Base-by-base conservation (phyloP, 495 filamentous ascomycete genomes). In the Bacidia gigantensis region DNA sequence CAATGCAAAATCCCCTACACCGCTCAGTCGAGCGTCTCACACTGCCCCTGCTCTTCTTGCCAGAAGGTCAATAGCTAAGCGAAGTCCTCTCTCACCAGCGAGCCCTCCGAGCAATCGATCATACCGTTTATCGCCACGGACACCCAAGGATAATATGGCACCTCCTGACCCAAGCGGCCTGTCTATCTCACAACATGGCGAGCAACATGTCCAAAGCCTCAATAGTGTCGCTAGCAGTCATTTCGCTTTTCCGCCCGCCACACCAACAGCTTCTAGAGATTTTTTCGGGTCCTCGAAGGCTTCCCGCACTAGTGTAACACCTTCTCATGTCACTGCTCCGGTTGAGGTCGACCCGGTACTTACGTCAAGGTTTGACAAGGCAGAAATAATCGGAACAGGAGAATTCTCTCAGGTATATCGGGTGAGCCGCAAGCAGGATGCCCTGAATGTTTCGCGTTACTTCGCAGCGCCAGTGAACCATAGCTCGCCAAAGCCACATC, bases 321-420 rank as follows among this genome's bases (percentile, higher is more conserved):
- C 82, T 18, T 72, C 77, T 42, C 67, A 75, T 57, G 67, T 67
- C 17, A 72, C 76, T 60, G 64, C 72, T 44, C 72, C 76, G 26
- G 68, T 79, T 21, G 87, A 92, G 58, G 66, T 87, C 26, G 88
- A 95, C 54, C 72, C 76, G 5, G 72, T 69, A 26, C 64, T 95
- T 43, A 78, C 75, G 7, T 70, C 76, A 1, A 77, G 83, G 35
- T 98, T 98, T 61, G 78, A 80, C 20, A 81, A 78, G 42, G 80
- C 87, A 10, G 82, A 88, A 50, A 65, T 82, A 14, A 73, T 89
- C 53, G 89, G 90, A 26, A 84, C 78, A 43, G 92, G 92, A 35
- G 89, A 95, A 59, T 97, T 96, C 64, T 96, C 92, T 0, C 74
- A 83, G 54, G 92, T 98, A 11, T 98, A 86, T 65, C 81, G 83